Evolutionary conservation across 2,329 filamentous ascomycete species (phyloP).

Genomic region (Diplocarpon rosae): DNA sequence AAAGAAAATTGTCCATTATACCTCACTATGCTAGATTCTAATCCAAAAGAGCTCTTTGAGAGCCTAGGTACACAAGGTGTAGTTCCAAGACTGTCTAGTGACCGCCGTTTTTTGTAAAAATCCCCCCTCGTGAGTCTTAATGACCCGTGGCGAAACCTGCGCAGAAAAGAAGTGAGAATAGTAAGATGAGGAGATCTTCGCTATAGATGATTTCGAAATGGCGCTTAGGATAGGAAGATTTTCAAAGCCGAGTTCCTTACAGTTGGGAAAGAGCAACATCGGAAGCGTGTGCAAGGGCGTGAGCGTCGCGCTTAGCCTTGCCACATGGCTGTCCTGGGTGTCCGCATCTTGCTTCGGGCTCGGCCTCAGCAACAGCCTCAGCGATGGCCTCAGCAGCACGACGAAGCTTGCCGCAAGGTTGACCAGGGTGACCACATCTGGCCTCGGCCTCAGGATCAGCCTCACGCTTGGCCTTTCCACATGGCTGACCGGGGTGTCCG

Average conservation of each 20-base stretch:
- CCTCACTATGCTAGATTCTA: background rate
- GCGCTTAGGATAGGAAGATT: background rate
- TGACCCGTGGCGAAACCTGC: no score
- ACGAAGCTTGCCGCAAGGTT: constrained; percentile 23
- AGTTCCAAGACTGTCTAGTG: background rate
- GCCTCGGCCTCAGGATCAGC: constrained; percentile 10
- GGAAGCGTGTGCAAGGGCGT: constrained; percentile 11
- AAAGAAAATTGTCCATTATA: background rate
- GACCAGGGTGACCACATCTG: constrained; percentile 17
- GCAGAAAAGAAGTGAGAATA: background rate
- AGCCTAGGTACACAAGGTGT: constrained; percentile 5
- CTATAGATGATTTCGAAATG: background rate
- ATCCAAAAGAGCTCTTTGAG: constrained; percentile 1
- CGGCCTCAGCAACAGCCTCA: constrained; percentile 9
- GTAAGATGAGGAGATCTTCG: background rate
- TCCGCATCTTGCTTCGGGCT: constrained; percentile 9
- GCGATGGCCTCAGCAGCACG: constrained; percentile 20
- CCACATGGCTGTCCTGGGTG: constrained; percentile 11
- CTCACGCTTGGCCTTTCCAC: constrained; percentile 10
- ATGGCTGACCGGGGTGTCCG: constrained; percentile 12
- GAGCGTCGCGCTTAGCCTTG: constrained; percentile 11
- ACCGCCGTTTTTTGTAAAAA: background rate
- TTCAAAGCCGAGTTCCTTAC: background rate
- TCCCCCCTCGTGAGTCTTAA: background rate
- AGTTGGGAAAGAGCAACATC: constrained; percentile 8